Evolutionary conservation across 1,139 yeast species (phyloP).

Genomic region (Spencermartinsiella ligniputridi): DNA sequence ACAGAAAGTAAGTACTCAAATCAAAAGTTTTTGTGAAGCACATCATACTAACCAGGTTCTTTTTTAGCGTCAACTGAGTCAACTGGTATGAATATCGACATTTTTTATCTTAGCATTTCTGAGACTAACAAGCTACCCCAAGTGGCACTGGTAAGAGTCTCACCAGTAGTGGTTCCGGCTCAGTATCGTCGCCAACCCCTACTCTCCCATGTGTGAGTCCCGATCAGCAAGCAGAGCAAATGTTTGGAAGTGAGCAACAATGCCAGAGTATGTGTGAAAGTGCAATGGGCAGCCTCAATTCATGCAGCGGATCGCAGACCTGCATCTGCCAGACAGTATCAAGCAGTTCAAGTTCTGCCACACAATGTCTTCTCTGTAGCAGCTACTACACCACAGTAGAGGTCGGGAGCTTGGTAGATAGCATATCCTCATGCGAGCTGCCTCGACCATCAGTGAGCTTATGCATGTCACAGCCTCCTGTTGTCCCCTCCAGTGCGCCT

Average conservation of each 20-base stretch:
- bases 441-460: neutral
- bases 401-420: neutral
- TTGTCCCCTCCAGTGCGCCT: too few species aligned
- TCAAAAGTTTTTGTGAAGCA: neutral
- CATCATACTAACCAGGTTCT: conserved; percentile 19
- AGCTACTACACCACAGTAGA: conserved; percentile 1
- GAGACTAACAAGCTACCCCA: conserved; percentile 22
- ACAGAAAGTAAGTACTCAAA: conserved; percentile 13
- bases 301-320: neutral
- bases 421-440: neutral
- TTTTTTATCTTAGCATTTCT: too few species aligned
- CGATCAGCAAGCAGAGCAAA: neutral
- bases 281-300: neutral
- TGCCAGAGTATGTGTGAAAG: neutral
- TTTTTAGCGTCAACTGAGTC: conserved; percentile 36
- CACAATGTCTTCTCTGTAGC: neutral
- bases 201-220: conserved; percentile 1
- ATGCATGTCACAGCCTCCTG: neutral
- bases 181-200: conserved; percentile 14
- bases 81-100: conserved; percentile 17
- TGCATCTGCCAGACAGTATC: neutral
- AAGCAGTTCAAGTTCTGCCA: neutral
- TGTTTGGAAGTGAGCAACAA: neutral
- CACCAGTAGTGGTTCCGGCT: conserved; percentile 34
- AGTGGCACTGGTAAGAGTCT: conserved; percentile 34